Evolutionary conservation across 208 protist genomes (phyloP), one percentile per base, ranked within the genome.

Genomic region (Porcisia deanei): DNA sequence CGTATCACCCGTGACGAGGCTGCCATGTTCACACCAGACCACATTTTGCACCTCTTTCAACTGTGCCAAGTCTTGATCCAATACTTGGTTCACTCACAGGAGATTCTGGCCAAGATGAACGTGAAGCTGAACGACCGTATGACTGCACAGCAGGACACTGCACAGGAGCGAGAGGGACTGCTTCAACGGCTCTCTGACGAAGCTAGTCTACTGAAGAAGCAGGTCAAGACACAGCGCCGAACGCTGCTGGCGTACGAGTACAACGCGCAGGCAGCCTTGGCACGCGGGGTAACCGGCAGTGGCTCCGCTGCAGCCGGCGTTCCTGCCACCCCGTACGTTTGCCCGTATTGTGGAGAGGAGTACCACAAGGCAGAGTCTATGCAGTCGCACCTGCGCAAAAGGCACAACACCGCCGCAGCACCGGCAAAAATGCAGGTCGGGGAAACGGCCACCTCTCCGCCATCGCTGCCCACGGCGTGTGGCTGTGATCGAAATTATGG

Each of bases 51-150:
- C 73, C 86, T 98, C 39, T 93, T 96, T 63, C 88, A 88, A 22
- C 82, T 98, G 16, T 88, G 76, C 37, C 94, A 98, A 82, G 58
- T 98, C 3, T 85, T 98, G 10, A 85, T 96, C 52, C 94, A 98
- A 77, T 98, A 98, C 79, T 64, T 98, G 8, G 91, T 98, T 43
- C 94, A 92, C 80, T 95, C 91, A 25, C 94, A 98, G 78, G 90
- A 95, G 71, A 88, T 88, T 53, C 79, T 97, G 14, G 91, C 90
- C 4, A 92, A 91, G 74, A 89, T 96, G 71, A 98, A 98, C 75
- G 74, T 88, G 16, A 77, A 79, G 57, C 85, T 97, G 10, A 92
- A 87, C 64, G 88, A 95, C 30, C 80, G 83, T 5, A 66, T 92
- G 57, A 71, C 79, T 53, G 91, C 84, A 34, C 68, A 86, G 52